Conservation (phyloP, 1,284 basidiomycete species). For the Ustanciosporium gigantosporum region DNA sequence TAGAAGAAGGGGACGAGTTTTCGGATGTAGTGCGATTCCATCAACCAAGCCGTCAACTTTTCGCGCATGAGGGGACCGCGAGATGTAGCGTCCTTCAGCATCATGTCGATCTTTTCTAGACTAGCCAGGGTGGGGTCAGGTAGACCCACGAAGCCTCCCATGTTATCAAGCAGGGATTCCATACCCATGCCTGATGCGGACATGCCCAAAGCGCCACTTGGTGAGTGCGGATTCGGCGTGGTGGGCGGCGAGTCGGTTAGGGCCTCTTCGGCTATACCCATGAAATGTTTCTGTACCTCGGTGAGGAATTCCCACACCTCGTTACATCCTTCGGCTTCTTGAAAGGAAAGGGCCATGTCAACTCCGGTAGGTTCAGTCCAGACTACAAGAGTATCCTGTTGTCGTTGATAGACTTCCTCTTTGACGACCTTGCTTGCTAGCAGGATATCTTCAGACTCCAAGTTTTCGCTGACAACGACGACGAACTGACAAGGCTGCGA, state of each 20-base stretch:
- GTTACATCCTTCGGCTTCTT: slow-evolving; percentile 90
- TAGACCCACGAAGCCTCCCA: slow-evolving; percentile 45
- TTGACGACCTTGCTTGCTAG: slow-evolving; percentile 53
- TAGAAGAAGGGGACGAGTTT: slow-evolving; percentile 80
- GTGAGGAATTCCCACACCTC: slow-evolving; percentile 97
- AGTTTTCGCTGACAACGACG: slow-evolving; percentile 52
- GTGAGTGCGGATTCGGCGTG: slow-evolving; percentile 35
- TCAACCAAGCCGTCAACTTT: slow-evolving; percentile 72
- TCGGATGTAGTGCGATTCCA: slow-evolving; percentile 79
- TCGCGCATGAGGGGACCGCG: slow-evolving; percentile 67
- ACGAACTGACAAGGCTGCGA: slow-evolving; percentile 45
- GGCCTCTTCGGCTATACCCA: slow-evolving; percentile 36
- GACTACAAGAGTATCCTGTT: slow-evolving; percentile 86
- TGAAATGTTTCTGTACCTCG: slow-evolving; percentile 85
- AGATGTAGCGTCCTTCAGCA: slow-evolving; percentile 54
- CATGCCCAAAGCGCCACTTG: slow-evolving; percentile 32
- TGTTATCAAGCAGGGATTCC: slow-evolving; percentile 32
- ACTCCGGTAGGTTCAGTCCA: slow-evolving; percentile 96
- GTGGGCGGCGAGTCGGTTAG: slow-evolving; percentile 43
- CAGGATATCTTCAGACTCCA: slow-evolving; percentile 56
- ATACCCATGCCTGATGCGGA: slow-evolving; percentile 28
- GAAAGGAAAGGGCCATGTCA: slow-evolving; percentile 95
- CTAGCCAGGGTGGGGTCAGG: slow-evolving; percentile 60
- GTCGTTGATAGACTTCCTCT: slow-evolving; percentile 60
- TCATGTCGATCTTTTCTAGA: slow-evolving; percentile 57